phyloP scores from a whole-genome alignment of 192 early-diverging fungal genomes.

The Gonapodya prolifera region DNA sequence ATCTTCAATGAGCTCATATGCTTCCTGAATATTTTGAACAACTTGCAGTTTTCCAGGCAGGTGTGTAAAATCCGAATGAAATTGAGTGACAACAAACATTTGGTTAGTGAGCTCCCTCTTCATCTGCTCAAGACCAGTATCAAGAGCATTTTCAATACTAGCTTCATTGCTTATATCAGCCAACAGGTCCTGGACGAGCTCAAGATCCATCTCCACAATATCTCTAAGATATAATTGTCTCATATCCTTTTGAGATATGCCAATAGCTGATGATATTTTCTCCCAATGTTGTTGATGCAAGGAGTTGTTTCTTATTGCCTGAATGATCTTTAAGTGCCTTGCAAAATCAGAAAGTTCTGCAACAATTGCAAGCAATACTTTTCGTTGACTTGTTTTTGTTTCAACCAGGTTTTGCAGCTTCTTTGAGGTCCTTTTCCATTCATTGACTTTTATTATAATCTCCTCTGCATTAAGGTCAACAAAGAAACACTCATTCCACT shows the following conservation, averaged over 20 bases:
- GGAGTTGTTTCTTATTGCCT: constrained; percentile 19
- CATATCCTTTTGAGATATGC: constrained; percentile 20
- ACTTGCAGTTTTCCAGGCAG: not conserved
- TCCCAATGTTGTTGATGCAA: constrained; percentile 21
- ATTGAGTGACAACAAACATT: constrained; percentile 13
- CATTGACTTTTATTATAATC: constrained; percentile 16
- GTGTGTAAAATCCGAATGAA: not conserved
- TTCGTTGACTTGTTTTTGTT: not conserved
- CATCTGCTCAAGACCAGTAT: constrained; percentile 19
- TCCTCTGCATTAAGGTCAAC: constrained; percentile 21
- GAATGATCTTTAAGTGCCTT: constrained; percentile 18
- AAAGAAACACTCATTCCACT: constrained; percentile 21
- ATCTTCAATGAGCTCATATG: constrained; percentile 16
- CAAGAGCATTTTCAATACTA: constrained; percentile 13
- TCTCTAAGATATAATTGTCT: constrained; percentile 11
- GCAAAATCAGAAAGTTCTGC: constrained; percentile 19
- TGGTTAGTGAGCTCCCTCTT: constrained; percentile 12
- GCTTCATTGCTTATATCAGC: constrained; percentile 26
- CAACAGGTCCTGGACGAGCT: constrained; percentile 22
- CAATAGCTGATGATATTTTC: constrained; percentile 17
- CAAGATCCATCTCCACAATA: constrained; percentile 24
- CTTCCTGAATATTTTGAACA: constrained; percentile 14
- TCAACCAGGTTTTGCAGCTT: constrained; percentile 2
- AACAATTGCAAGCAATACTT: constrained; percentile 10
- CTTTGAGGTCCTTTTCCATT: constrained; percentile 14